Base-by-base conservation (phyloP, 2,329 filamentous ascomycete species). In the Harringtonia aguacate region DNA sequence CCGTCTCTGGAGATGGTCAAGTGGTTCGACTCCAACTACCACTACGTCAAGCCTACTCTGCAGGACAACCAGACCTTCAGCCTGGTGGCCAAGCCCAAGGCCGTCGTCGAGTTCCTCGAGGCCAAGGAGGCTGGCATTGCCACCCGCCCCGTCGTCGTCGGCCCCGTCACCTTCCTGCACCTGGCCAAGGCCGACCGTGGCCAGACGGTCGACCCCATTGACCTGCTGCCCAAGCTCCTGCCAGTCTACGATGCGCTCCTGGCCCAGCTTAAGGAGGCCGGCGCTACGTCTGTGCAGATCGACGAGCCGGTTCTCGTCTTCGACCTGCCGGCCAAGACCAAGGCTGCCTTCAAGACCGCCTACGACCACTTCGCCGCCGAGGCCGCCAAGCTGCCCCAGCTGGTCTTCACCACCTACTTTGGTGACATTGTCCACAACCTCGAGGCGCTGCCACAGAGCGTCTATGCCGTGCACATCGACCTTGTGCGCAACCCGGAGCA, bases 1-100 rank as follows among this genome's bases (percentile, higher is more conserved):
- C 87, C 90, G 57, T 79, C 77, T 61, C 74, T 95, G 69, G 92
- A 98, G 79, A 98, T 98, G 92, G 92, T 98, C 60, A 98, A 98
- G 79, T 98, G 92, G 92, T 98, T 98, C 65, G 92, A 98, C 78
- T 95, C 88, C 55, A 98, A 98, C 84, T 98, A 98, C 83, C 92
- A 97, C 79, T 98, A 98, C 69, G 92, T 97, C 73, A 97, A 97
- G 82, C 92, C 92, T 53, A 95, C 92, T 51, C 80, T 98, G 55
- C 88, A 95, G 72, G 83, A 95, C 73, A 84, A 86, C 77, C 92
- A 98, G 79, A 82, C 77, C 62, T 98, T 98, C 82, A 89, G 84
- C 71, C 86, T 98, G 51, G 69, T 75, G 50, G 70, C 78, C 56
- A 83, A 82, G 68, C 88, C 92, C 66, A 98, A 98, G 84, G 88